Conservation (phyloP, 2,329 filamentous ascomycete genomes). For the Colletotrichum sansevieriae region DNA sequence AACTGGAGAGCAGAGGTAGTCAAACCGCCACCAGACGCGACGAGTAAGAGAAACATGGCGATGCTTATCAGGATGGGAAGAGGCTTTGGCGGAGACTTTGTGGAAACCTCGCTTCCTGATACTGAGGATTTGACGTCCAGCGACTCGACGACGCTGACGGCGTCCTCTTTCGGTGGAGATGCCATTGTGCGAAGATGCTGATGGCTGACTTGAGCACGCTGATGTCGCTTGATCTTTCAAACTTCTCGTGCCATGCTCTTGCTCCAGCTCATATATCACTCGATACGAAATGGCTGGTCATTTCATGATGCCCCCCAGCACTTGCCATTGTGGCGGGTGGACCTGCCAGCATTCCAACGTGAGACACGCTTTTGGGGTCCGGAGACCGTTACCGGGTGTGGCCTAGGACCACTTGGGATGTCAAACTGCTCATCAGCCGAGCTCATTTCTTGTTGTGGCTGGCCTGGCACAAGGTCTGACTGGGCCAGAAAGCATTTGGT, state of each 20-base stretch:
- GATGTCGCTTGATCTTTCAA: not conserved
- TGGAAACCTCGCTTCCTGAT: slow-evolving; percentile 40
- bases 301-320: slow-evolving; percentile 14
- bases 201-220: not conserved
- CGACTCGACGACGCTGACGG: slow-evolving; percentile 40
- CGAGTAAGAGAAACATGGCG: slow-evolving; percentile 34
- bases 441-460: slow-evolving; percentile 28
- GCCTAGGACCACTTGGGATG: not conserved
- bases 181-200: slow-evolving; percentile 20
- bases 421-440: slow-evolving; percentile 11
- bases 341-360: slow-evolving; percentile 26
- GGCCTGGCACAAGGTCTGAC: not conserved
- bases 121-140: slow-evolving; percentile 41
- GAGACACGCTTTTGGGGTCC: slow-evolving; percentile 3
- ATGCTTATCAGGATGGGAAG: slow-evolving; percentile 34
- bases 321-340: slow-evolving; percentile 35
- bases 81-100: slow-evolving; percentile 38
- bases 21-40: slow-evolving; percentile 39
- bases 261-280: slow-evolving; percentile 28
- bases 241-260: not conserved
- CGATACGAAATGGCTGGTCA: slow-evolving; percentile 21
- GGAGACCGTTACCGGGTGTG: not conserved
- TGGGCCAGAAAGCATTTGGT: slow-evolving; percentile 1
- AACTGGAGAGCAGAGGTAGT: slow-evolving; percentile 41
- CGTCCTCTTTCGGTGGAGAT: slow-evolving; percentile 35